Base-by-base conservation (phyloP, 805 yeast species). In the Zygosaccharomyces siamensis region DNA sequence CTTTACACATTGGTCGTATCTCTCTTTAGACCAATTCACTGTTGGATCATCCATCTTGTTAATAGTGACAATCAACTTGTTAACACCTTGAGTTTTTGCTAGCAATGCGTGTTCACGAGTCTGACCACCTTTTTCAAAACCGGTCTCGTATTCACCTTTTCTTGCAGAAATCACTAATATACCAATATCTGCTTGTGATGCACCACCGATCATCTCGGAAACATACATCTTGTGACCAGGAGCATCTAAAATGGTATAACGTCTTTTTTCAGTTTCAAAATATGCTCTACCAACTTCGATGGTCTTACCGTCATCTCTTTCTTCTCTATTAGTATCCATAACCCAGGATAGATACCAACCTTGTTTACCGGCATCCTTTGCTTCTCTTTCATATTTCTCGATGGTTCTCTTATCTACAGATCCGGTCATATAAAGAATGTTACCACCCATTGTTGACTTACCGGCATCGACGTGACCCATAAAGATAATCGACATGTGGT, bases 401-500 rank as follows among this genome's bases (percentile, higher is more conserved):
- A 93, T 93, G 18, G 97, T 92, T 75, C 99, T 87, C 78, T 93
- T 93, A 72, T 93, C 99, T 52, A 93, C 99, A 42, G 97, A 88
- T 53, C 98, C 98, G 20, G 98, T 92, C 64, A 93, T 75, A 66
- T 77, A 92, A 56, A 93, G 78, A 59, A 93, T 75, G 72, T 93
- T 93, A 73, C 99, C 99, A 69, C 99, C 99, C 96, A 93, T 92
- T 52, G 99, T 93, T 45, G 97, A 89, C 72, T 93, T 93, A 68
- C 99, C 99, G 31, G 99, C 99, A 78, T 93, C 99, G 58, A 93
- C 99, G 67, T 93, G 99, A 61, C 99, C 99, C 98, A 93, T 93
- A 73, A 93, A 93, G 59, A 93, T 89, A 60, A 93, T 85, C 16
- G 97, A 90, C 67, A 93, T 80, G 73, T 93, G 99, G 68, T 92